Evolutionary conservation across 305 asterid genomes (phyloP), one percentile per base, ranked within the genome.

Genomic region (Nicotiana rustica): DNA sequence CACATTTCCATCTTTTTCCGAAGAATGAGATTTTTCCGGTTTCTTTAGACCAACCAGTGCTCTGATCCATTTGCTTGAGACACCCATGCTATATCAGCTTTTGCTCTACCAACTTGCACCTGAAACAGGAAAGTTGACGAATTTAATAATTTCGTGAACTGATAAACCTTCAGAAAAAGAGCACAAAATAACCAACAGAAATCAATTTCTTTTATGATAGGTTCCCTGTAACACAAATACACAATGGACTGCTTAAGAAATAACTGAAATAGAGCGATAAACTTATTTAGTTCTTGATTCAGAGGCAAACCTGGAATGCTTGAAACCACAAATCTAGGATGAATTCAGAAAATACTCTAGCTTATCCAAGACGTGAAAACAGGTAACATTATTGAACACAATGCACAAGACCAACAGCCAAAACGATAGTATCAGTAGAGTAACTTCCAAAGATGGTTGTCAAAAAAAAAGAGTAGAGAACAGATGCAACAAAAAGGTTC

Each of bases 11-110:
- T 88, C 91, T 82, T 86, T 89, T 78, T 86, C 91, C 13, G 89
- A 86, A 84, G 92, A 86, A 78, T 85, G 91, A 29, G 94, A 88
- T 84, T 89, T 92, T 80, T 90, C 97, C 44, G 92, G 80, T 84
- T 89, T 95, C 90, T 92, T 95, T 86, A 89, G 88, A 82, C 98
- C 92, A 78, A 95, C 91, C 90, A 92, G 84, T 21, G 95, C 86
- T 88, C 87, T 93, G 85, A 93, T 88, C 99, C 99, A 95, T 86
- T 92, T 95, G 89, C 91, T 91, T 41, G 99, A 79, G 78, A 91
- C 92, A 78, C 97, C 99, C 99, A 95, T 95, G 84, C 85, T 76
- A 78, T 41, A 82, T 78, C 35, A 10, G 76, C 79, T 84, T 31
- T 15, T 70, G 80, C 41, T 71, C 78, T 36, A 80, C 79, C 83